These are phyloP conservation scores for Austroboletus rostrupii DNA, from an alignment of 1,284 basidiomycete species.

Conservation along the genomic window DNA sequence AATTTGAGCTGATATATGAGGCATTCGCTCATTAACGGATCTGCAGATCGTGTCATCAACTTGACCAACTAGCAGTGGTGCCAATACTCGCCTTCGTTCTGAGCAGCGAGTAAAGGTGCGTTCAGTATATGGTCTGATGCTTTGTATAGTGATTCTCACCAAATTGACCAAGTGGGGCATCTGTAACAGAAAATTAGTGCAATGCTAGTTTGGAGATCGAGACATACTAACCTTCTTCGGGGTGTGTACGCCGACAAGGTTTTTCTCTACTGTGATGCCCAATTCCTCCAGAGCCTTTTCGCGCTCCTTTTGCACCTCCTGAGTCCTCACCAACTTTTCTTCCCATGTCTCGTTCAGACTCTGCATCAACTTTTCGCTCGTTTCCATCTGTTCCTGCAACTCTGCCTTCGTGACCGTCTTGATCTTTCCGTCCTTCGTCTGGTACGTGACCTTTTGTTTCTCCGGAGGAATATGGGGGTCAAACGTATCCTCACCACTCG, in stretches of 20 bases:
- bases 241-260: slow-evolving; percentile 94
- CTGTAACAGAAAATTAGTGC: slow-evolving; percentile 34
- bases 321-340: slow-evolving; percentile 88
- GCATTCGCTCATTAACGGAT: slow-evolving; percentile 89
- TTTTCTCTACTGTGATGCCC: slow-evolving; percentile 96
- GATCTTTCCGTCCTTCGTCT: slow-evolving; percentile 90
- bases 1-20: slow-evolving; percentile 93
- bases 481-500: slow-evolving; percentile 70
- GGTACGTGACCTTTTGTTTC: slow-evolving; percentile 93
- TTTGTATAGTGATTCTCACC: slow-evolving; percentile 44
- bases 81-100: slow-evolving; percentile 72
- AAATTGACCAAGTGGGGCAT: slow-evolving; percentile 95
- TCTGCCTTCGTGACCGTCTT: slow-evolving; percentile 96
- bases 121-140: slow-evolving; percentile 16
- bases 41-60: slow-evolving; percentile 37
- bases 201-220: slow-evolving; percentile 4
- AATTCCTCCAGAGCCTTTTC: slow-evolving; percentile 97
- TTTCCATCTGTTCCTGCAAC: slow-evolving; percentile 94
- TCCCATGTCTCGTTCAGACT: slow-evolving; percentile 98
- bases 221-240: slow-evolving; percentile 77
- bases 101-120: slow-evolving; percentile 1
- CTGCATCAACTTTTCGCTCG: slow-evolving; percentile 96
- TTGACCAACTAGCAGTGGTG: slow-evolving; percentile 5
- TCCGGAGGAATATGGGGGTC: slow-evolving; percentile 90
- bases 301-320: slow-evolving; percentile 92